A percentile compares a stretch with the other conserved stretches of the same genome.
Evolutionary conservation across 192 early-diverging fungal species (phyloP).

Genomic region (Diversispora epigaea): DNA sequence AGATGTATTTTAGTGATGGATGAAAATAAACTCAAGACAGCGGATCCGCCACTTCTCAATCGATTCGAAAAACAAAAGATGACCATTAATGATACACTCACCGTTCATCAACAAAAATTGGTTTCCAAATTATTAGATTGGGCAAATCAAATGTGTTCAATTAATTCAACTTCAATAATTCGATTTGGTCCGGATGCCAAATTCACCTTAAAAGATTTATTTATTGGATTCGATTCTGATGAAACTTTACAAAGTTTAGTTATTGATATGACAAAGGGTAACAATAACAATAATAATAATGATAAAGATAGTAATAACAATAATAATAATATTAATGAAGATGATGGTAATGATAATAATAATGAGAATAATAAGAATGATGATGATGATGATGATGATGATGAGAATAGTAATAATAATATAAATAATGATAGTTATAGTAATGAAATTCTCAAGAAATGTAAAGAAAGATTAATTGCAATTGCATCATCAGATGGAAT

Average conservation of each 20-base stretch:
- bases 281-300: not conserved
- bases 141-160: not conserved
- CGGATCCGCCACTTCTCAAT: slow-evolving; percentile 34
- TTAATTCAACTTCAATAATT: not conserved
- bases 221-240: slow-evolving; percentile 32
- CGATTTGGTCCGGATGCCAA: not conserved
- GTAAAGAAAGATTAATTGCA: slow-evolving; percentile 17
- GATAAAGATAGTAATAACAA: too few relatives aligned
- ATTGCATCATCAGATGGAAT: slow-evolving; percentile 31
- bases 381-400: too few relatives aligned
- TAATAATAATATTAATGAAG: too few relatives aligned
- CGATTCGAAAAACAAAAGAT: slow-evolving; percentile 31
- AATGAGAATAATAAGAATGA: too few relatives aligned
- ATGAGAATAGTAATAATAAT: too few relatives aligned
- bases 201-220: slow-evolving; percentile 12
- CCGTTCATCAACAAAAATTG: not conserved
- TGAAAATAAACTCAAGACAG: slow-evolving; percentile 25
- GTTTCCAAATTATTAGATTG: not conserved
- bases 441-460: slow-evolving; percentile 7
- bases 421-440: not conserved
- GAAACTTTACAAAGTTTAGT: slow-evolving; percentile 34
- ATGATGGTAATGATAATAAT: too few relatives aligned
- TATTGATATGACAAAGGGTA: slow-evolving; percentile 8
- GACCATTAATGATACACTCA: slow-evolving; percentile 22
- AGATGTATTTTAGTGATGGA: slow-evolving; percentile 32